Evolutionary conservation across 1,284 basidiomycete species (phyloP), one percentile per base, ranked within the genome.

Genomic region (Puccinia polysora): DNA sequence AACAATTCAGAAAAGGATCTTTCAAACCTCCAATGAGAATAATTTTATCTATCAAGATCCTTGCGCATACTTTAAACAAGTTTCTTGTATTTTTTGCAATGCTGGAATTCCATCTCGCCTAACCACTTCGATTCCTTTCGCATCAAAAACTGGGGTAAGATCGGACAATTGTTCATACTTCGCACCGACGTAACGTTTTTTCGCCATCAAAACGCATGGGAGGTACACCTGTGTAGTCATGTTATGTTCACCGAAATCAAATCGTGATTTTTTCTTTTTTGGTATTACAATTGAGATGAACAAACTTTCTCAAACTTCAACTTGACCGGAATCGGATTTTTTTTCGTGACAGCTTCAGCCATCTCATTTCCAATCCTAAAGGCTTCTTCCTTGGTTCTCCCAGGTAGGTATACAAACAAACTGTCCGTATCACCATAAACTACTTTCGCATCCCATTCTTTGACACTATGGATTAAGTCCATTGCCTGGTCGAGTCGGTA

Each of bases 361-460:
- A 98, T 97, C 74, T 94, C 90, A 75, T 94, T 83, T 7, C 95
- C 95, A 65, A 97, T 89, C 50, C 85, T 82, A 80, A 97, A 97
- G 0, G 95, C 95, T 77, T 97, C 89, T 20, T 94, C 90, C 78
- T 90, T 93, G 1, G 90, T 91, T 77, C 87, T 88, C 2, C 93
- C 94, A 18, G 85, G 87, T 5, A 98, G 83, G 75, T 91, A 88
- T 80, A 97, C 84, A 79, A 98, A 98, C 34, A 97, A 81, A 25
- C 91, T 95, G 80, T 98, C 95, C 0, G 96, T 98, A 77, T 98
- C 95, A n/a, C 96, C 95, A 78, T 98, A 98, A 4, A 97, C 91
- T 4, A 97, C 90, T 76, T 87, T 85, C 1, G 91, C 94, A 4
- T 87, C 89, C 95, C 95, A 97, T 78, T 87, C 88, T 52, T 83